phyloP scores from a whole-genome alignment of 1,284 basidiomycete species.

The Ceratobasidium sp. region DNA sequence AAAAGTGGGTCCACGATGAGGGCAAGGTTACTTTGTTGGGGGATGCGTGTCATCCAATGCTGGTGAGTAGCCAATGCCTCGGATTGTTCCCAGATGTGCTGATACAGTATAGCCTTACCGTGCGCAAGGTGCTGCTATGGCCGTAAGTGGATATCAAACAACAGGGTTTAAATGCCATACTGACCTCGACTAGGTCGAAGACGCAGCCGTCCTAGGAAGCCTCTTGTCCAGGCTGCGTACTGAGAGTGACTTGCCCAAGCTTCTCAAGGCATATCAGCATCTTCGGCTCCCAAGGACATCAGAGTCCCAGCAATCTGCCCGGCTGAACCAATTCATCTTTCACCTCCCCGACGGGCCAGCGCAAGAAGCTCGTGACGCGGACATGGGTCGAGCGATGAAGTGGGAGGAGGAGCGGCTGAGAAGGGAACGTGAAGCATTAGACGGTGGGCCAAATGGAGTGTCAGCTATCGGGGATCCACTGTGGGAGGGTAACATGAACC shows the following conservation, averaged over 20 bases:
- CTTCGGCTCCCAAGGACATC: slow-evolving; percentile 48
- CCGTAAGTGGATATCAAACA: slow-evolving; percentile 52
- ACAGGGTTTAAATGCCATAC: neutral
- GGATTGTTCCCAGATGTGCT: slow-evolving; percentile 10
- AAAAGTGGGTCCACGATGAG: slow-evolving; percentile 68
- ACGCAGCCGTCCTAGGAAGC: slow-evolving; percentile 68
- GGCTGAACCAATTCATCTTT: slow-evolving; percentile 49
- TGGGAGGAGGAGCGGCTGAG: slow-evolving; percentile 10
- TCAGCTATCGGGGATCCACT: neutral
- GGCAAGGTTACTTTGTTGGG: slow-evolving; percentile 62
- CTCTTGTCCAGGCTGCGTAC: slow-evolving; percentile 67
- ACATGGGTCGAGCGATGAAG: slow-evolving; percentile 48
- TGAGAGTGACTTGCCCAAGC: slow-evolving; percentile 63
- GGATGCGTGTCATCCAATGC: slow-evolving; percentile 64
- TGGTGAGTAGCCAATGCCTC: slow-evolving; percentile 50
- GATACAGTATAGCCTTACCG: slow-evolving; percentile 58
- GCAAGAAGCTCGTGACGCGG: slow-evolving; percentile 46
- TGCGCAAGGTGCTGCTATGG: slow-evolving; percentile 64
- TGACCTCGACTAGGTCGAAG: slow-evolving; percentile 57
- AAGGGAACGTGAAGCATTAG: slow-evolving; percentile 15
- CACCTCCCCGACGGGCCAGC: slow-evolving; percentile 49
- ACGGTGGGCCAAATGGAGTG: neutral
- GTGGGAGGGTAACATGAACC: slow-evolving; percentile 47
- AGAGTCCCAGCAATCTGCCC: slow-evolving; percentile 43
- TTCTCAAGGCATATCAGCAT: slow-evolving; percentile 48